Evolutionary conservation across 2,329 filamentous ascomycete genomes (phyloP).

Genomic region (Pseudomassariella vexata): DNA sequence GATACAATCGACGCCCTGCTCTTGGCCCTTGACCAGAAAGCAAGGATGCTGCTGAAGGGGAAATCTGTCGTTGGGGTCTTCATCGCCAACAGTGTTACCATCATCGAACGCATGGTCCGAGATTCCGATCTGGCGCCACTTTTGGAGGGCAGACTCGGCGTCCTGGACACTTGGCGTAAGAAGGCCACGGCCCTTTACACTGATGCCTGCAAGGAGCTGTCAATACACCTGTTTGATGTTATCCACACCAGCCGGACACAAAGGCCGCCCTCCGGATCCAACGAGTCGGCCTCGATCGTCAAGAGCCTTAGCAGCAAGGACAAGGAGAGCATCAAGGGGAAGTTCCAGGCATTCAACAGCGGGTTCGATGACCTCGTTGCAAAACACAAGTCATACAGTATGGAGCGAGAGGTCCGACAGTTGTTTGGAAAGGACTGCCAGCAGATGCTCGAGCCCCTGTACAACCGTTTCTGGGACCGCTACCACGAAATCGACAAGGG

Average conservation of each 20-base stretch:
- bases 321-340: conserved; percentile 92
- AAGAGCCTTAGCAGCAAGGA: conserved; percentile 84
- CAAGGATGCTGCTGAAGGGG: conserved; percentile 65
- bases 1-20: conserved; percentile 85
- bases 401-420: conserved; percentile 85
- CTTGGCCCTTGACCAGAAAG: conserved; percentile 67
- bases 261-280: conserved; percentile 67
- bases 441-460: conserved; percentile 87
- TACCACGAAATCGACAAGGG: conserved; percentile 98
- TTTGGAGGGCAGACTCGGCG: conserved; percentile 58
- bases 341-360: conserved; percentile 87
- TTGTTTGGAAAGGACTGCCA: conserved; percentile 81
- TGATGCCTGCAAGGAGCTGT: conserved; percentile 83
- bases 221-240: conserved; percentile 78
- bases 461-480: conserved; percentile 91
- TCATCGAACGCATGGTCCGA: conserved; percentile 79
- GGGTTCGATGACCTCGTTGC: conserved; percentile 84
- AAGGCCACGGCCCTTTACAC: conserved; percentile 77
- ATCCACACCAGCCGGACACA: conserved; percentile 78
- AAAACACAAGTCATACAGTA: conserved; percentile 75
- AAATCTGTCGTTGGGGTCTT: conserved; percentile 83
- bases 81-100: conserved; percentile 77
- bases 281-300: conserved; percentile 79
- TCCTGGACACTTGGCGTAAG: conserved; percentile 82
- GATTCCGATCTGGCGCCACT: conserved; percentile 73